Conservation (phyloP, 2,329 filamentous ascomycete genomes). For the Penicillium aurantiogriseum region DNA sequence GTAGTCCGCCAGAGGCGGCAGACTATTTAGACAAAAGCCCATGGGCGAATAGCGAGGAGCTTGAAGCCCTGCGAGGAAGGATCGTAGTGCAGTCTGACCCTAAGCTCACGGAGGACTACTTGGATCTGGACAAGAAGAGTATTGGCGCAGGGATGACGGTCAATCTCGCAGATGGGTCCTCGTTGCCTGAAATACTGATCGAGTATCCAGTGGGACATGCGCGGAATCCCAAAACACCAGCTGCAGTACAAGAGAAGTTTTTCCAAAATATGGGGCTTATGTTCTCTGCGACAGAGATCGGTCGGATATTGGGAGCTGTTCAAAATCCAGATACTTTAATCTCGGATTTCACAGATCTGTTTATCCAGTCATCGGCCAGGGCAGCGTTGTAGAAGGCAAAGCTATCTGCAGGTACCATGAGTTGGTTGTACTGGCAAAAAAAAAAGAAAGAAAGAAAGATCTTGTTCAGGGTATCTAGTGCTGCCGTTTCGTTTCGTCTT, state of each 20-base stretch:
- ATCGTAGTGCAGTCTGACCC: constrained; percentile 28
- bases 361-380: constrained; percentile 6
- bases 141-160: constrained; percentile 30
- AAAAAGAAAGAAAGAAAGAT: not conserved
- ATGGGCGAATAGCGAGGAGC: constrained; percentile 21
- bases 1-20: constrained; percentile 15
- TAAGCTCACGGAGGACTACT: constrained; percentile 33
- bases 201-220: constrained; percentile 34
- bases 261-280: constrained; percentile 18
- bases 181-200: constrained; percentile 31
- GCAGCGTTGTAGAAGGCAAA: constrained; percentile 10
- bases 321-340: constrained; percentile 12
- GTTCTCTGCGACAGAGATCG: constrained; percentile 18
- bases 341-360: constrained; percentile 19
- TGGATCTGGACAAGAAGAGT: constrained; percentile 27
- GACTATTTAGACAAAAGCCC: constrained; percentile 32
- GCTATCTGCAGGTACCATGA: not conserved
- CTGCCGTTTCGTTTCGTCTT: not conserved
- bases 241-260: constrained; percentile 17
- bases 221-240: constrained; percentile 14
- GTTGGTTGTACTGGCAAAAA: not conserved
- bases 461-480: constrained; percentile 8
- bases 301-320: constrained; percentile 12
- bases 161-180: constrained; percentile 22
- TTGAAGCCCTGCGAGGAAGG: constrained; percentile 28